A percentile compares a stretch with the other conserved stretches of the same genome.
These are phyloP conservation scores for Ramaria sp. DNA, from an alignment of 768 basidiomycete genomes.

Conservation along the genomic window DNA sequence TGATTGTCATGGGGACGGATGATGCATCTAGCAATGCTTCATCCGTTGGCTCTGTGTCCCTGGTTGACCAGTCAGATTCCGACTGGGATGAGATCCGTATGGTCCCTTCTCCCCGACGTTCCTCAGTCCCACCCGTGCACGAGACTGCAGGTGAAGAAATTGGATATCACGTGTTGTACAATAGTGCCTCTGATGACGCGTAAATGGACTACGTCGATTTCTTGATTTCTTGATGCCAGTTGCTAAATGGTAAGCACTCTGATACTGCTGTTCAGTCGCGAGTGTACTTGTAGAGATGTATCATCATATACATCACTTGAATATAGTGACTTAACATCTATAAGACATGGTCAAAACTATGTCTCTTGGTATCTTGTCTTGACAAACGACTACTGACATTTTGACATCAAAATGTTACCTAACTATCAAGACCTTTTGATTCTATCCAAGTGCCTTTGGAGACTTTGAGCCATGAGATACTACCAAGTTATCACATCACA, in stretches of 20 bases:
- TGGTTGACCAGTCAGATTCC: background rate
- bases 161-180: slow-evolving; percentile 4
- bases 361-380: no score
- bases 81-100: slow-evolving; percentile 4
- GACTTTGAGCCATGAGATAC: no score
- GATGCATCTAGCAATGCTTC: background rate
- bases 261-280: background rate
- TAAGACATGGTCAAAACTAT: background rate
- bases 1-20: background rate
- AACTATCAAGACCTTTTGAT: no score
- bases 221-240: background rate
- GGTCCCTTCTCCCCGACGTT: background rate
- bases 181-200: slow-evolving; percentile 1
- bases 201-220: background rate
- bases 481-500: no score
- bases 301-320: background rate
- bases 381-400: no score
- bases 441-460: background rate
- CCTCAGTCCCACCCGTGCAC: background rate
- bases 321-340: background rate
- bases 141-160: background rate
- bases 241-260: background rate
- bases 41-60: background rate
- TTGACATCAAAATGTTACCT: no score
- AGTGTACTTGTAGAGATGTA: background rate